Evolutionary conservation across 768 basidiomycete species (phyloP), one percentile per base, ranked within the genome.

Genomic region (Collybia sp.): DNA sequence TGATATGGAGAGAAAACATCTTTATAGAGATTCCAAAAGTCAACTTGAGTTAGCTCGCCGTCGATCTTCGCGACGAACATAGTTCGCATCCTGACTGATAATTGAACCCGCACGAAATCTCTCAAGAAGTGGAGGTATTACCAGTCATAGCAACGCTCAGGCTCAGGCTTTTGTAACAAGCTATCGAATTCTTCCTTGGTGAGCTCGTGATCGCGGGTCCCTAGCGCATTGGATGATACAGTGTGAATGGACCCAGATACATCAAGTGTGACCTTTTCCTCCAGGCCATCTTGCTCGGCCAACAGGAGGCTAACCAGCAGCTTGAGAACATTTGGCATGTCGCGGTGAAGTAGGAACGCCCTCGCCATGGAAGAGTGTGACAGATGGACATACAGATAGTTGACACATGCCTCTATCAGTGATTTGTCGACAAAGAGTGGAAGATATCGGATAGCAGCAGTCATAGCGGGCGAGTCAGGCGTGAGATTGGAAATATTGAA

Each of bases 1-100:
- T 73, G 61, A 56, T 71, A 74, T 1, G 82, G 79, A 1, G 76
- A 66, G 56, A 97, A 96, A 1, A 80, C 80, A 48, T 88, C 86
- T 51, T 87, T 85, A 67, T 99, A 99, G 11, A 93, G 75, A 46
- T 81, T 91, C 94, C 95, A 99, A 58, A 99, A 91, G 45, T 90
- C 85, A 30, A 95, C 92, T 63, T 98, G 96, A 1, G 91, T 93
- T 39, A 97, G 69, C 57, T 93, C 88, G 3, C 86, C 81, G 3
- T 86, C 82, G 1, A 83, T 64, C 49, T 84, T 83, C 13, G 83
- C 71, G 12, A 85, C 74, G 56, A 94, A 97, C 75, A 91, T 87
- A n/a, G 75, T 65, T 58, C 81, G 83, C 88, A 99, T 95, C 95
- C 95, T 93, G 58, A 17, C 15, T 30, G 12, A 57, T 20, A 43